Conservation (phyloP, 2,329 filamentous ascomycete genomes). For the Apiospora pterosperma region DNA sequence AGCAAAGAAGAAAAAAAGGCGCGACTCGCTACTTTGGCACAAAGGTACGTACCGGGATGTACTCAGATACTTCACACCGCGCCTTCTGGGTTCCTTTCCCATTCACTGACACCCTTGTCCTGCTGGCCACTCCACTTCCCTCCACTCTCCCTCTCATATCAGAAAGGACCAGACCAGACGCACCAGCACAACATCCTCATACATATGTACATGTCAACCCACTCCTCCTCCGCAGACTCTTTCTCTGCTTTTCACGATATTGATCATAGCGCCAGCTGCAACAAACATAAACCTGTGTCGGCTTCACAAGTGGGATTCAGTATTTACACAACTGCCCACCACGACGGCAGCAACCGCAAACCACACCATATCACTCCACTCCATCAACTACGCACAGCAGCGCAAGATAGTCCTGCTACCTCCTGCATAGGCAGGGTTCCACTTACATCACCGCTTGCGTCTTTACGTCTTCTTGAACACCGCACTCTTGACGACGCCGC, state of each 20-base stretch:
- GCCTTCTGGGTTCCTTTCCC: slow-evolving; percentile 3
- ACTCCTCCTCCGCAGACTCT: slow-evolving; percentile 15
- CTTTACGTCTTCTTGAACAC: not conserved
- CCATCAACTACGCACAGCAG: not conserved
- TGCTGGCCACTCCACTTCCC: slow-evolving; percentile 5
- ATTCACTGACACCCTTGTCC: slow-evolving; percentile 4
- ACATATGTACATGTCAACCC: slow-evolving; percentile 31
- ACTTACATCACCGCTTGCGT: slow-evolving; percentile 3
- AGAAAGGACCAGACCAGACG: slow-evolving; percentile 6
- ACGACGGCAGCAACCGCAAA: not conserved
- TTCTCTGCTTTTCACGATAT: slow-evolving; percentile 4
- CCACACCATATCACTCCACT: not conserved
- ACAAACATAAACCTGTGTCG: not conserved
- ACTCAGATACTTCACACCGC: slow-evolving; percentile 6
- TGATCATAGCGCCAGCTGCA: not conserved
- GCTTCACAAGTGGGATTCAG: not conserved
- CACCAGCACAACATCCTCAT: slow-evolving; percentile 8
- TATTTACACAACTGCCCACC: not conserved
- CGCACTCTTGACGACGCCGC: not conserved
- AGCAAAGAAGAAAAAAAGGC: not conserved
- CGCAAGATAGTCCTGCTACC: not conserved
- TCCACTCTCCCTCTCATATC: slow-evolving; percentile 11
- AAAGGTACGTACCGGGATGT: not conserved
- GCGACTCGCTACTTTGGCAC: slow-evolving; percentile 1
- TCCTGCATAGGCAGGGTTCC: not conserved